Conservation (phyloP, 192 early-diverging fungal species). For the Backusella sp. region DNA sequence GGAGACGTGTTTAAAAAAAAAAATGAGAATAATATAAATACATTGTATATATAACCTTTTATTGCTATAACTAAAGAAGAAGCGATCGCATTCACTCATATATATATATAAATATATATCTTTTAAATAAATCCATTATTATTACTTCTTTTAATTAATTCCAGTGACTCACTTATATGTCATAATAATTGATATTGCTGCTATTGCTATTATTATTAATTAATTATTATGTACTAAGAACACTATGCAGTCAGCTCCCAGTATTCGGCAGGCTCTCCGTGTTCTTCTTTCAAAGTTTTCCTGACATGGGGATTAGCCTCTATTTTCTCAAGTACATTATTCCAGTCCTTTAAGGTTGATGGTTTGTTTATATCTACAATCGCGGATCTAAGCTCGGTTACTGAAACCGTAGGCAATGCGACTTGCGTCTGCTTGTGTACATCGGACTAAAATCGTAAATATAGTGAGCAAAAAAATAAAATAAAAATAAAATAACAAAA, state of each 20-base stretch:
- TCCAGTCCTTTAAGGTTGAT: not conserved
- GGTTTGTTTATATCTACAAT: not conserved
- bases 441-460: not conserved
- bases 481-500: not conserved
- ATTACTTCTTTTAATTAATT: not conserved
- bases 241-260: not conserved
- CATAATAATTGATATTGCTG: not conserved
- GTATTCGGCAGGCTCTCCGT: not conserved
- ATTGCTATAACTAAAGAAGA: not conserved
- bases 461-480: not conserved
- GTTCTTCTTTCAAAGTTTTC: not conserved
- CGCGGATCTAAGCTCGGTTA: not conserved
- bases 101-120: no score
- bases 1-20: constrained; percentile 27
- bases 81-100: not conserved
- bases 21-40: not conserved
- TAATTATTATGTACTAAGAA: not conserved
- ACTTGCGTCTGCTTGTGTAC: not conserved
- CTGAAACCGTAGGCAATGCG: not conserved
- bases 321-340: not conserved
- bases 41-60: constrained; percentile 8
- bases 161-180: not conserved
- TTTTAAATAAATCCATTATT: not conserved
- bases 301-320: constrained; percentile 1
- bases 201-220: not conserved